Conservation (phyloP, 2,329 filamentous ascomycete genomes). For the Beauveria sp. region DNA sequence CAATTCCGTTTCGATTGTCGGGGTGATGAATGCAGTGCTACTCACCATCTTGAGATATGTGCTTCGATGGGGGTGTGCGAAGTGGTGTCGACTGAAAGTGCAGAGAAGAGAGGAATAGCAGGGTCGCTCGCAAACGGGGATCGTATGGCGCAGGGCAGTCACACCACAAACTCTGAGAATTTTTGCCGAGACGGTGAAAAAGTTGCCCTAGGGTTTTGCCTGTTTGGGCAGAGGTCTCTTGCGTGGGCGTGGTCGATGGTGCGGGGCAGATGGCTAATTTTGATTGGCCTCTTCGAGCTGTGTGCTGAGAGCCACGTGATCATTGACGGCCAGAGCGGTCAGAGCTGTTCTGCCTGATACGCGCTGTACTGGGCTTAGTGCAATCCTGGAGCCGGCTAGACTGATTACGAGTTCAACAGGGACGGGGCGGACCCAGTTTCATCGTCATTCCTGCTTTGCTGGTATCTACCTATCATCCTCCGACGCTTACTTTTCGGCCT, state of each 20-base stretch:
- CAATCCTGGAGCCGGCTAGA: background rate
- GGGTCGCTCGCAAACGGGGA: constrained; percentile 22
- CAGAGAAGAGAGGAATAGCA: constrained; percentile 6
- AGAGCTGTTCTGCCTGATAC: constrained; percentile 13
- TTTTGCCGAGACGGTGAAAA: constrained; percentile 28
- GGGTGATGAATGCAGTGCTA: constrained; percentile 16
- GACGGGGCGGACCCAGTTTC: constrained; percentile 9
- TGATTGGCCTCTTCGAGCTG: constrained; percentile 21
- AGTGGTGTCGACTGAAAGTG: constrained; percentile 28
- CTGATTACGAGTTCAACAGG: background rate
- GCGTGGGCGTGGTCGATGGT: background rate
- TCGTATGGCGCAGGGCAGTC: background rate
- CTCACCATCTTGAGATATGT: constrained; percentile 40
- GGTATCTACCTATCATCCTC: background rate
- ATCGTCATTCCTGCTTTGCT: constrained; percentile 6
- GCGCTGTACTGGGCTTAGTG: background rate
- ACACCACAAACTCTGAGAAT: constrained; percentile 20
- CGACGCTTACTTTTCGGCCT: background rate
- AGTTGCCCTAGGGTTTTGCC: constrained; percentile 30
- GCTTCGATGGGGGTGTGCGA: constrained; percentile 33
- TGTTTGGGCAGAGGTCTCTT: constrained; percentile 13
- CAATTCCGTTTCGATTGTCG: background rate
- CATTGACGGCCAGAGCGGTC: constrained; percentile 21
- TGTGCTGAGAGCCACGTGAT: constrained; percentile 20
- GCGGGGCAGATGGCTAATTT: constrained; percentile 22